Base-by-base conservation (phyloP, 805 yeast species). In the Jamesozyma hellenica region DNA sequence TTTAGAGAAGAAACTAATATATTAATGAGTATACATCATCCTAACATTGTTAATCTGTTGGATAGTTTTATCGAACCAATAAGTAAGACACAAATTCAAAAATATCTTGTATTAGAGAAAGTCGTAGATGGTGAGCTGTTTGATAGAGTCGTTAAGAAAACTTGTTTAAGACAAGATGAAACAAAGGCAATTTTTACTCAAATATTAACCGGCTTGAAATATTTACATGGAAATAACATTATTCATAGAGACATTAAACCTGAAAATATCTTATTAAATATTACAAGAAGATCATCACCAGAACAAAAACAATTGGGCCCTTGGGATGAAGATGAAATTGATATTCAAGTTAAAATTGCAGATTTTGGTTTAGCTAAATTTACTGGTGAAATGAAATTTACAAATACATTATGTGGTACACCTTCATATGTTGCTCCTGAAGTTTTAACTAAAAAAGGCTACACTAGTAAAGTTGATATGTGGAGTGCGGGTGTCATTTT, bases 401-500 rank as follows among this genome's bases (percentile, higher is more conserved):
- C 94, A 9, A 77, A 77, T 49, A 83, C 94, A 0, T 59, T 83
- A 31, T 83, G 94, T 61, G 94, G 94, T 2, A 83, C 94, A 0
- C 94, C 94, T 0, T 86, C 90, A 0, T 83, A 83, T 53, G 92
- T 83, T 15, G 92, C 92, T 0, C 94, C 94, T 0, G 94, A 83
- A 52, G 81, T 83, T 6, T 46, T 68, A n/a, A 50, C 54, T 17
- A 76, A 77, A 57, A 67, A 71, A 10, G 61, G 69, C 2, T 83
- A 83, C 50, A 71, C 82, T 27, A 79, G 81, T 28, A 74, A 80
- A 33, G 86, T 79, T 11, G 94, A 83, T 56, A 60, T 83, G 56
- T 83, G 94, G 94, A 81, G 85, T 53, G 72, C 82, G 8, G 94
- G 92, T 3, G 90, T 82, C 1, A 66, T 83, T 34, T 57, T 82